Conservation (phyloP, 2,329 filamentous ascomycete genomes). For the Cryphonectria nitschkei region DNA sequence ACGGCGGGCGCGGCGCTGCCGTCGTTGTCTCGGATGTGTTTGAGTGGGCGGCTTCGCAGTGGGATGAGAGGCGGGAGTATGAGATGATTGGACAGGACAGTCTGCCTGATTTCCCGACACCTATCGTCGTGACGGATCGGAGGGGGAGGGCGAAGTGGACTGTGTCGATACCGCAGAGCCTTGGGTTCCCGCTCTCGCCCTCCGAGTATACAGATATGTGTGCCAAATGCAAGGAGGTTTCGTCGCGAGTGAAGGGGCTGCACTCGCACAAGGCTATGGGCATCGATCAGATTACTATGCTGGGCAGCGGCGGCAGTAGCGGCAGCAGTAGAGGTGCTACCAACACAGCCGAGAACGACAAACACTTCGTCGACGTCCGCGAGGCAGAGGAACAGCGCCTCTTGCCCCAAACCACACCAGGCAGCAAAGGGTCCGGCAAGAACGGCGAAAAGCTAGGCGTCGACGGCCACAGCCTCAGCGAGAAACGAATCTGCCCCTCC, state of each 20-base stretch:
- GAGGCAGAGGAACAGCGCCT: slow-evolving; percentile 71
- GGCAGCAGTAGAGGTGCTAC: background rate
- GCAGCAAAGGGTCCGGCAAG: slow-evolving; percentile 35
- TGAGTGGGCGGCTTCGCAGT: slow-evolving; percentile 40
- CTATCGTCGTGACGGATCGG: slow-evolving; percentile 69
- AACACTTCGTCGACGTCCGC: slow-evolving; percentile 73
- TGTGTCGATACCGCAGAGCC: slow-evolving; percentile 71
- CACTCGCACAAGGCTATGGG: slow-evolving; percentile 44
- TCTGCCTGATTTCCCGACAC: slow-evolving; percentile 73
- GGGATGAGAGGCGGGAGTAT: slow-evolving; percentile 50
- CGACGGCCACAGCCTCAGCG: slow-evolving; percentile 46
- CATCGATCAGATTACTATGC: slow-evolving; percentile 45
- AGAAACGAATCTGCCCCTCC: slow-evolving; percentile 64
- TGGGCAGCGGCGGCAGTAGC: slow-evolving; percentile 49
- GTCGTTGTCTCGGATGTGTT: slow-evolving; percentile 35
- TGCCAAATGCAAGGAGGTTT: slow-evolving; percentile 66
- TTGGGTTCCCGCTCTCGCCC: slow-evolving; percentile 68
- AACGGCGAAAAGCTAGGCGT: slow-evolving; percentile 51
- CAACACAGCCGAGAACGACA: slow-evolving; percentile 48
- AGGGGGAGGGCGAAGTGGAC: slow-evolving; percentile 75
- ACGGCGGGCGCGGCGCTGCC: slow-evolving; percentile 28
- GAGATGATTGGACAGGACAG: slow-evolving; percentile 69
- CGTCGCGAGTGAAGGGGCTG: slow-evolving; percentile 58
- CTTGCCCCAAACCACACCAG: slow-evolving; percentile 50
- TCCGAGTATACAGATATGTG: slow-evolving; percentile 73